Evolutionary conservation across 2,329 filamentous ascomycete species (phyloP).

Genomic region (Fusarium xyrophilum): DNA sequence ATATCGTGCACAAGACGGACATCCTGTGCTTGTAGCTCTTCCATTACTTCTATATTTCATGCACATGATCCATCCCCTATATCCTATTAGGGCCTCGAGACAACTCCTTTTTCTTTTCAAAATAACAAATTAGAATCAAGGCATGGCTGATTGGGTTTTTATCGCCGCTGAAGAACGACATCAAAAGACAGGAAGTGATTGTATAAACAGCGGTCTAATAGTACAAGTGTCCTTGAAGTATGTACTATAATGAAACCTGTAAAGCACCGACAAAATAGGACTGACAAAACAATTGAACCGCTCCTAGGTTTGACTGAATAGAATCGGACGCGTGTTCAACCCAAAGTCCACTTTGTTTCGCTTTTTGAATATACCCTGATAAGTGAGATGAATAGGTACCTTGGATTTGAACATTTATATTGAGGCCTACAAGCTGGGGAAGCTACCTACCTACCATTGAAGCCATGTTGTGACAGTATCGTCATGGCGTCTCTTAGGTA

Average conservation of each 20-base stretch:
- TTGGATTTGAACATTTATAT: background rate
- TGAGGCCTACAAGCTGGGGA: background rate
- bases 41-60: conserved; percentile 12
- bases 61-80: conserved; percentile 17
- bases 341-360: too few species aligned
- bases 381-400: background rate
- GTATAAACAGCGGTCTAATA: background rate
- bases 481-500: background rate
- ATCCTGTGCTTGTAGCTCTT: conserved; percentile 17
- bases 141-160: background rate
- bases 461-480: background rate
- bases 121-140: background rate
- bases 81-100: background rate
- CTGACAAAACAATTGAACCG: background rate
- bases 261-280: background rate
- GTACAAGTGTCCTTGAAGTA: background rate
- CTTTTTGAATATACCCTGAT: background rate
- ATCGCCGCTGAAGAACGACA: background rate
- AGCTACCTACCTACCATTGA: background rate
- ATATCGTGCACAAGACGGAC: background rate
- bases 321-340: background rate
- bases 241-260: background rate
- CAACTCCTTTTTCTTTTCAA: background rate
- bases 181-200: background rate
- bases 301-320: background rate